These are phyloP conservation scores for Cryoendolithus antarcticus DNA, from an alignment of 2,329 filamentous ascomycete species.

Conservation along the genomic window DNA sequence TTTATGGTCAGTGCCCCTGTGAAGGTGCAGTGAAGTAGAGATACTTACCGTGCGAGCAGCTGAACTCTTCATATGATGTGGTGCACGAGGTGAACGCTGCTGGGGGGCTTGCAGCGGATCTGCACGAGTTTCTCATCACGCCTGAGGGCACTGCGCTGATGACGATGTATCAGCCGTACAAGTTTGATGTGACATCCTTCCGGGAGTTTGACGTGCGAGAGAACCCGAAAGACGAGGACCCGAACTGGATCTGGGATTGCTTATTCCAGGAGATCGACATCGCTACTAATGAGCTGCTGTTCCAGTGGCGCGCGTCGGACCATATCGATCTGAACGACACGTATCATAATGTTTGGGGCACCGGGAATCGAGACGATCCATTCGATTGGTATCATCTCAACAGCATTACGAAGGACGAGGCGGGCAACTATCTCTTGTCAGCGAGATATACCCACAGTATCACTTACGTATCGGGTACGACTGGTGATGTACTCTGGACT, in stretches of 20 bases:
- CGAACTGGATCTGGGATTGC: conserved; percentile 17
- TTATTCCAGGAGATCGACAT: conserved; percentile 17
- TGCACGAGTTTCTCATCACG: conserved; percentile 33
- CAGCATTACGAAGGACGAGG: conserved; percentile 37
- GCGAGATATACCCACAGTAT: conserved; percentile 37
- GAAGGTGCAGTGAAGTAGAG: background rate
- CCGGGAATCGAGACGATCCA: conserved; percentile 27
- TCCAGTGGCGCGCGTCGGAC: conserved; percentile 26
- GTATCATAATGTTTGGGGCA: conserved; percentile 19
- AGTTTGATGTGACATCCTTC: conserved; percentile 10
- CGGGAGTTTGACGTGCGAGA: conserved; percentile 17
- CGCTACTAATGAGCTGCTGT: conserved; percentile 4
- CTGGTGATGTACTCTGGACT: conserved; percentile 39
- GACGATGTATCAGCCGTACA: conserved; percentile 22
- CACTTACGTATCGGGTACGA: conserved; percentile 32
- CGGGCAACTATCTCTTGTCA: conserved; percentile 42
- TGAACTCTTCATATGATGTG: conserved; percentile 19
- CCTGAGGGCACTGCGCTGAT: conserved; percentile 28
- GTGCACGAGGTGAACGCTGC: conserved; percentile 26
- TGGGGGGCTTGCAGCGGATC: conserved; percentile 23
- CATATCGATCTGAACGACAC: conserved; percentile 35
- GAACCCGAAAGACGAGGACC: conserved; percentile 14
- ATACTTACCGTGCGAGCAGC: conserved; percentile 3
- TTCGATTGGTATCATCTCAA: conserved; percentile 43
- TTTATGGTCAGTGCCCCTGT: conserved; percentile 11